These are phyloP conservation scores for Ogataea corticis DNA, from an alignment of 805 yeast genomes.

Conservation along the genomic window DNA sequence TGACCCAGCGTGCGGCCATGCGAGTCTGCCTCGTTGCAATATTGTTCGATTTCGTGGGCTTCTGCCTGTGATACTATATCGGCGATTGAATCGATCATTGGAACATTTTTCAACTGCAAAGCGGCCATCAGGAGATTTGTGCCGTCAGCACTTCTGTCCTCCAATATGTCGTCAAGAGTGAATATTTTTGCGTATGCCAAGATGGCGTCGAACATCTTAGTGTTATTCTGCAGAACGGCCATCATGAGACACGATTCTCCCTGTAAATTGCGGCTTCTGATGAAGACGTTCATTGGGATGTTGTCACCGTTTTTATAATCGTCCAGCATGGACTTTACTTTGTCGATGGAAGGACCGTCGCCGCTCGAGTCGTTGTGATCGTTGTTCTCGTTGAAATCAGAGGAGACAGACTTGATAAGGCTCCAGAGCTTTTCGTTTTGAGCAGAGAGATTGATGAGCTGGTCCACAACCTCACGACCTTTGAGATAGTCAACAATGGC, in stretches of 20 bases:
- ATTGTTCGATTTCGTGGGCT: conserved; percentile 45
- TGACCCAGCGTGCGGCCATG: conserved; percentile 70
- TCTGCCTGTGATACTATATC: conserved; percentile 44
- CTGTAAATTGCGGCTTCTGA: conserved; percentile 42
- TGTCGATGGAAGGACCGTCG: conserved; percentile 13
- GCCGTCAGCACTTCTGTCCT: conserved; percentile 57
- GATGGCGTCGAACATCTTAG: conserved; percentile 45
- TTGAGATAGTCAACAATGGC: conserved; percentile 73
- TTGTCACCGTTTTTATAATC: conserved; percentile 13
- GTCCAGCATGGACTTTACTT: conserved; percentile 16
- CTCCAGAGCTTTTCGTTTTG: conserved; percentile 57
- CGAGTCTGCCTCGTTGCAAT: conserved; percentile 52
- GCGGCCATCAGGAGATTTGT: conserved; percentile 63
- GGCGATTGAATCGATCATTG: conserved; percentile 48
- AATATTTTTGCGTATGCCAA: conserved; percentile 48
- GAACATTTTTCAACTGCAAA: conserved; percentile 51
- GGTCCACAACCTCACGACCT: conserved; percentile 36
- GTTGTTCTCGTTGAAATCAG: conserved; percentile 23
- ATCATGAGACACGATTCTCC: conserved; percentile 76
- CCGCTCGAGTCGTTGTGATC: conserved; percentile 20
- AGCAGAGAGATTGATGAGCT: conserved; percentile 42
- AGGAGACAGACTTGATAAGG: conserved; percentile 38
- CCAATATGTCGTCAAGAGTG: conserved; percentile 64
- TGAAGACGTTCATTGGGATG: conserved; percentile 21
- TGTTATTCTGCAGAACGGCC: conserved; percentile 53